Base-by-base conservation (phyloP, 2,329 filamentous ascomycete species). In the Aspergillus thermomutatus region DNA sequence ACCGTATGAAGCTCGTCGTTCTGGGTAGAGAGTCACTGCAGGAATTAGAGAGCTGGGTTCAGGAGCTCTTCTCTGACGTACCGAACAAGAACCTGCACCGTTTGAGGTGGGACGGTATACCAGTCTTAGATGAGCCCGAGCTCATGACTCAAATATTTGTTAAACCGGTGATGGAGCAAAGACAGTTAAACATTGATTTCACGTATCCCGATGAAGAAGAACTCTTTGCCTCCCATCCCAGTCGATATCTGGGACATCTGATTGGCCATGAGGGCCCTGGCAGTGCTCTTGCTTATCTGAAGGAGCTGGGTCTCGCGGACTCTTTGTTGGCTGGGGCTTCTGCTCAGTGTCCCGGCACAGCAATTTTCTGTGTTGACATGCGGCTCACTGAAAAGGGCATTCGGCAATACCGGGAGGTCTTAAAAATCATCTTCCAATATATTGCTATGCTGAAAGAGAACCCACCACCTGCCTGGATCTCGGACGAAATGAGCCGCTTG, bases 231-330 rank as follows among this genome's bases (percentile, higher is more conserved):
- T 87, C 88, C 7, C 90, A 94, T 62, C 92, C 92, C 0, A 89
- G 89, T 61, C 85, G 89, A 58, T 97, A 96, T 69, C 86, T 96
- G 57, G 89, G 89, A 66, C 92, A 97, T 69, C 78, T 97, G 53
- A 90, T 97, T 60, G 92, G 92, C 4, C 92, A 97, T 65, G 92
- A 97, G 73, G 92, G 92, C 0, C 92, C 92, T 1, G 92, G 92
- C 3, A 96, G 92, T 72, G 89, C 96, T 67, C 86, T 97, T 76
- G 87, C 92, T 2, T 92, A 94, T 71, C 83, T 96, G 73, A 96
- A 96, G 73, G 86, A 84, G 26, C 94, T 92, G 74, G 92, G 92
- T 8, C 96, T 91, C 90, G 91, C 88, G 3, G 94, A 92, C 66
- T 85, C 86, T 3, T 79, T 97, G 2, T 90, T 88, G 48, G 90